A percentile compares a stretch with the other conserved stretches of the same genome.
Evolutionary conservation across 2,329 filamentous ascomycete genomes (phyloP).

Genomic region (Ophiosphaerella herpotricha): DNA sequence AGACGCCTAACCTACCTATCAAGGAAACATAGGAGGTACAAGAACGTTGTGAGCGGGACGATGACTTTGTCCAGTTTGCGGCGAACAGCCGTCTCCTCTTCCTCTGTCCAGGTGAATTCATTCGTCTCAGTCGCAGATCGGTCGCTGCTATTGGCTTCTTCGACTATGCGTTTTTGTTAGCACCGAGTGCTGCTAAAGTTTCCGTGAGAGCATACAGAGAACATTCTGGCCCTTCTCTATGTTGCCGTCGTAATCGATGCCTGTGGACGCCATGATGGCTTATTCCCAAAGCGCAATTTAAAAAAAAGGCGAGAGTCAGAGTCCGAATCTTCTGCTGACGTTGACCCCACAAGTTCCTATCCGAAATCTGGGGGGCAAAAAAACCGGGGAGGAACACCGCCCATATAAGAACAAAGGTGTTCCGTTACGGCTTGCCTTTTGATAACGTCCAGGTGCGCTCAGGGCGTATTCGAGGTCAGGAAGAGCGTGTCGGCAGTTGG

Average conservation of each 20-base stretch:
- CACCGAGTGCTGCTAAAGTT: background rate
- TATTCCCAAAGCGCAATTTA: background rate
- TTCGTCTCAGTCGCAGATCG: slow-evolving; percentile 36
- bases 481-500: slow-evolving; percentile 36
- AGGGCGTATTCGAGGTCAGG: slow-evolving; percentile 18
- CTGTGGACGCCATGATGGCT: slow-evolving; percentile 11
- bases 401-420: slow-evolving; percentile 33
- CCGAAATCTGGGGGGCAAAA: slow-evolving; percentile 25
- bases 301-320: slow-evolving; percentile 4
- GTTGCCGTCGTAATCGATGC: slow-evolving; percentile 8
- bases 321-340: slow-evolving; percentile 6
- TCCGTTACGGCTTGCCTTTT: slow-evolving; percentile 18
- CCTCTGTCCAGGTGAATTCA: slow-evolving; percentile 55
- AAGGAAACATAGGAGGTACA: slow-evolving; percentile 61
- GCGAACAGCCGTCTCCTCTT: slow-evolving; percentile 56
- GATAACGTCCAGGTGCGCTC: slow-evolving; percentile 7
- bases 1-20: slow-evolving; percentile 36
- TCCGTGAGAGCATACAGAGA: slow-evolving; percentile 21
- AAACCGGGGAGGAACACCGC: slow-evolving; percentile 35
- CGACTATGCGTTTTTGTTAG: slow-evolving; percentile 22
- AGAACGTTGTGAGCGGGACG: slow-evolving; percentile 57
- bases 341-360: slow-evolving; percentile 23
- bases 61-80: slow-evolving; percentile 60
- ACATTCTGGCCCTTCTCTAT: slow-evolving; percentile 25
- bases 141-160: slow-evolving; percentile 34